Evolutionary conservation across 192 early-diverging fungal species (phyloP).

Genomic region (Obelidium mucronatum): DNA sequence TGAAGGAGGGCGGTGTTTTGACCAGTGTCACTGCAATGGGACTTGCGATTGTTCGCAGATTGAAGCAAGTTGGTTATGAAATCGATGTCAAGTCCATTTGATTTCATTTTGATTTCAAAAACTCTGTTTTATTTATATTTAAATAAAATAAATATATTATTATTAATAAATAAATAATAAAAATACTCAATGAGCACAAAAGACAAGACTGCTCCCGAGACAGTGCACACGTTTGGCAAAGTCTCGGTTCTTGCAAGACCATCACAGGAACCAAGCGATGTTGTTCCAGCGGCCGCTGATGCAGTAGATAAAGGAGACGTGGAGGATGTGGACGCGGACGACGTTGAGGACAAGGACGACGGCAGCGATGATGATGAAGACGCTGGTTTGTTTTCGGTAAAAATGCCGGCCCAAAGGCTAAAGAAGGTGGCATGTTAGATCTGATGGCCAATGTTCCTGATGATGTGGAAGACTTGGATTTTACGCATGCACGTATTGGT

Average conservation of each 20-base stretch:
- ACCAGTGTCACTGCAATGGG: slow-evolving; percentile 87
- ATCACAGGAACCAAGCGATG: not conserved
- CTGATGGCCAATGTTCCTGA: slow-evolving; percentile 7
- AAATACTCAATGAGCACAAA: not conserved
- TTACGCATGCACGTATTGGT: slow-evolving; percentile 70
- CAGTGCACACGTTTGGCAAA: slow-evolving; percentile 23
- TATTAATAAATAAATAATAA: too few species aligned
- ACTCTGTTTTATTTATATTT: not conserved
- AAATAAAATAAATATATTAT: too few species aligned
- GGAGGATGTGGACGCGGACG: not conserved
- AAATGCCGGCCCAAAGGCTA: not conserved
- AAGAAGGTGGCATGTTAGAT: not conserved
- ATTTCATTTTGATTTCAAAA: not conserved
- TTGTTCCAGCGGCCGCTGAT: not conserved
- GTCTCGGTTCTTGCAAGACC: slow-evolving; percentile 2
- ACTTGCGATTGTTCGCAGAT: slow-evolving; percentile 65
- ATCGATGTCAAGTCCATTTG: slow-evolving; percentile 54
- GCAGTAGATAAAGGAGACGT: not conserved
- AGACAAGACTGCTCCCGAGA: not conserved
- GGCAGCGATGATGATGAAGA: not conserved
- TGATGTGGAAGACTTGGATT: slow-evolving; percentile 67
- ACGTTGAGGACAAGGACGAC: not conserved
- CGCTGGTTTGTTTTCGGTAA: not conserved
- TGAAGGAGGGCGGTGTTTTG: slow-evolving; percentile 75
- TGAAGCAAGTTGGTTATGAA: slow-evolving; percentile 67